A percentile compares a stretch with the other conserved stretches of the same genome.
phyloP scores from a whole-genome alignment of 352 stramenopile genomes.

The Pythium vanterpoolii region DNA sequence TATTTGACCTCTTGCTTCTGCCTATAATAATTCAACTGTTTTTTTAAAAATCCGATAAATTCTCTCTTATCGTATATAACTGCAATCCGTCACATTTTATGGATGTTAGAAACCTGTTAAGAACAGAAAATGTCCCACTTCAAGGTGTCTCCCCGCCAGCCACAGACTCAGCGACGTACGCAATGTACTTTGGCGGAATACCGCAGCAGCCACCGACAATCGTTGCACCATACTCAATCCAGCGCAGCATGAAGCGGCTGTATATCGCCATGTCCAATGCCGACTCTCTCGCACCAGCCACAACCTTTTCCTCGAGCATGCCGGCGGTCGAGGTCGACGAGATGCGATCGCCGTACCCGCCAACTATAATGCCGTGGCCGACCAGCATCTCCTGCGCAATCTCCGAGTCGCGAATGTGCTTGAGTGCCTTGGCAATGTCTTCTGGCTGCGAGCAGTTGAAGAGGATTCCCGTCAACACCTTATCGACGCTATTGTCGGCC shows the following conservation, averaged over 20 bases:
- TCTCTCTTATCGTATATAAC: neutral
- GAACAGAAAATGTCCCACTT: conserved; percentile 1
- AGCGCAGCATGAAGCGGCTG: conserved; percentile 68
- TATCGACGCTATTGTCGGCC: conserved; percentile 5
- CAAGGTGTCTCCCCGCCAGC: conserved; percentile 1
- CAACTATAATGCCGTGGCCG: conserved; percentile 41
- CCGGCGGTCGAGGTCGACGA: conserved; percentile 61
- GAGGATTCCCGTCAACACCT: conserved; percentile 63
- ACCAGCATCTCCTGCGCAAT: conserved; percentile 29
- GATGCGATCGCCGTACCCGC: conserved; percentile 88
- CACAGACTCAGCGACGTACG: conserved; percentile 22
- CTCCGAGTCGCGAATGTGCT: conserved; percentile 38
- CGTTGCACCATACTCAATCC: conserved; percentile 64
- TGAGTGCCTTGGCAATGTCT: conserved; percentile 83
- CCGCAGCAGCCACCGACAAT: conserved; percentile 90
- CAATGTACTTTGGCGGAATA: conserved; percentile 82
- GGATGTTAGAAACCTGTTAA: conserved; percentile 6
- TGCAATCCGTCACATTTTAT: neutral
- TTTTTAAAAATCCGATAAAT: neutral
- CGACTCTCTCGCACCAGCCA: conserved; percentile 53
- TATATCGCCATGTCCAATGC: conserved; percentile 76
- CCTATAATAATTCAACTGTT: neutral
- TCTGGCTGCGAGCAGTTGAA: conserved; percentile 93
- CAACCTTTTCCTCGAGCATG: conserved; percentile 65
- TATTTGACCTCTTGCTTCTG: neutral